Evolutionary conservation across 2,329 filamentous ascomycete genomes (phyloP).

Genomic region (Cercospora janseana): DNA sequence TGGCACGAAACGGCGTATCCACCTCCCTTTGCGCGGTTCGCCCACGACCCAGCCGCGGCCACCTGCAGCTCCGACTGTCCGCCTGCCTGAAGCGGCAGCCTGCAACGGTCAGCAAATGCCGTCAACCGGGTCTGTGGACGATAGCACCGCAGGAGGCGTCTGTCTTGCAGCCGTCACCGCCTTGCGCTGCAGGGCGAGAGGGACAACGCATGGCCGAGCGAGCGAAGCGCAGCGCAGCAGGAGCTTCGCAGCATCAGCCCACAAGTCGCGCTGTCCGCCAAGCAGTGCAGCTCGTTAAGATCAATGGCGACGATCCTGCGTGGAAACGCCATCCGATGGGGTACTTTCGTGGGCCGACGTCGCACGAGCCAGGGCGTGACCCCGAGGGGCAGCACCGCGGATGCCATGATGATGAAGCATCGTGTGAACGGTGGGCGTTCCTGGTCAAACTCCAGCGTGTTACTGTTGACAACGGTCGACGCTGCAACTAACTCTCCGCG

Average conservation of each 20-base stretch:
- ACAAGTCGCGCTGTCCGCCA: neutral
- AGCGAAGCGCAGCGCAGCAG: no score
- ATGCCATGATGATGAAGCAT: constrained; percentile 18
- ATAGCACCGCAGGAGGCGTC: constrained; percentile 19
- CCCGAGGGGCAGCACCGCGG: constrained; percentile 16
- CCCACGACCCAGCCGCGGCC: constrained; percentile 12
- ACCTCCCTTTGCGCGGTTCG: constrained; percentile 14
- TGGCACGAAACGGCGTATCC: constrained; percentile 24
- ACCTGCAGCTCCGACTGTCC: constrained; percentile 4
- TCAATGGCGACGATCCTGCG: constrained; percentile 5
- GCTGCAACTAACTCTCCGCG: constrained; percentile 17
- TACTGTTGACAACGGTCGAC: constrained; percentile 21
- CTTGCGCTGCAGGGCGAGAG: constrained; percentile 1
- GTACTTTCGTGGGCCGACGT: constrained; percentile 19
- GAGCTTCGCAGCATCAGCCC: neutral
- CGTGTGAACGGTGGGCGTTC: constrained; percentile 20
- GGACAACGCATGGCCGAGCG: constrained; percentile 5
- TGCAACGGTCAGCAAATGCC: constrained; percentile 11
- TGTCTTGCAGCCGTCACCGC: constrained; percentile 12
- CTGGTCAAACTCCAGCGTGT: constrained; percentile 21
- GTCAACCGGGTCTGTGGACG: constrained; percentile 21
- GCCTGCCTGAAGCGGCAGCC: neutral
- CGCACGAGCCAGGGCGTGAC: constrained; percentile 26
- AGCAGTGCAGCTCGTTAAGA: constrained; percentile 3
- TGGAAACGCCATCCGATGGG: constrained; percentile 16